Base-by-base conservation (phyloP, 2,329 filamentous ascomycete genomes). In the Aureobasidium lini region DNA sequence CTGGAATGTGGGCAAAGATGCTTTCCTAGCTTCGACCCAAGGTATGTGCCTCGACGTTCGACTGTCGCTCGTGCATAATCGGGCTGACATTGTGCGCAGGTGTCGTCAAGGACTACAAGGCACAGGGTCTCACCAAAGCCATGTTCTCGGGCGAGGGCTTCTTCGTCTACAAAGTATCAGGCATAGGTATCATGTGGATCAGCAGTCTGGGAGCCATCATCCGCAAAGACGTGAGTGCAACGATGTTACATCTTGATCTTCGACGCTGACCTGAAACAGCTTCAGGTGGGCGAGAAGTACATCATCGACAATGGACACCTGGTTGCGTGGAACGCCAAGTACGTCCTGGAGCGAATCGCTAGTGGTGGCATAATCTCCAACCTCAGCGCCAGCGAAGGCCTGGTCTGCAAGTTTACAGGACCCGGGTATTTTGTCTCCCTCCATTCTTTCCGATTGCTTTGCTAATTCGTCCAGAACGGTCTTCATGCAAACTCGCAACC, bases 291-390 rank as follows among this genome's bases (percentile, higher is more conserved):
- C 9, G 93, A 97, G 71, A 88, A 87, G 66, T 97, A 96, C 73
- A 90, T 94, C 64, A 90, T 97, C 1, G 93, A 71, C 56, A 71
- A 71, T 44, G 68, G 67, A 3, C 91, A 97, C 66, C 80, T 97
- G 1, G 91, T 97, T 0, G 93, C 94, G 0, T 99, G 94, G 94
- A 96, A 96, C 71, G 92, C 89, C 69, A 90, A 95, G 69, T 99
- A 97, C 68, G 81, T 89, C 4, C 84, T 99, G 63, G 91, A 96
- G 75, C 86, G 94, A 15, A 88, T 95, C 4, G 86, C 93, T 0
- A 94, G 89, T 3, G 94, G 94, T 2, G 94, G 94, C 39, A 85
- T 99, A 63, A 87, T 99, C n/a, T 93, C 89, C n/a, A 86, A 87
- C 9, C 73, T 96, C 23, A 84, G 86, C 31, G 86, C 90, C 0